These are phyloP conservation scores for Mollisiaceae sp. DNA, from an alignment of 2,329 filamentous ascomycete species.

Conservation along the genomic window DNA sequence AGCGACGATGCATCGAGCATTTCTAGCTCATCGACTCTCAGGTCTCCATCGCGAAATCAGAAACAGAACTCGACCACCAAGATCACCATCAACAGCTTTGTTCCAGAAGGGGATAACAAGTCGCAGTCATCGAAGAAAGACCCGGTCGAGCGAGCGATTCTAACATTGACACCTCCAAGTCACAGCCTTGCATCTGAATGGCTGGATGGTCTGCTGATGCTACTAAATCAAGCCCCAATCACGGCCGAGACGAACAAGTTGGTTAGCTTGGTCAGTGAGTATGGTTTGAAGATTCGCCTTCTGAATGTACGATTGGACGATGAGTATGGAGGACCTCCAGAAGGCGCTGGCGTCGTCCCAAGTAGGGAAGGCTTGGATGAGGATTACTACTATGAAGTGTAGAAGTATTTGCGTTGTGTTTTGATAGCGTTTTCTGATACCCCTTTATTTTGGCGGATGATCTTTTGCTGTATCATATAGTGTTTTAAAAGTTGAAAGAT, in stretches of 20 bases:
- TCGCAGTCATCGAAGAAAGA: slow-evolving; percentile 44
- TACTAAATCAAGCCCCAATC: slow-evolving; percentile 93
- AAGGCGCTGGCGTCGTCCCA: slow-evolving; percentile 71
- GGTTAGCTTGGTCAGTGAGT: slow-evolving; percentile 83
- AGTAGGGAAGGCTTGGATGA: slow-evolving; percentile 86
- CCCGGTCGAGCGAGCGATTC: slow-evolving; percentile 70
- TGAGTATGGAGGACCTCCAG: slow-evolving; percentile 64
- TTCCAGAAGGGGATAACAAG: slow-evolving; percentile 34
- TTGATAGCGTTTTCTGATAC: slow-evolving; percentile 12
- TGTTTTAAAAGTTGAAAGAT: neutral
- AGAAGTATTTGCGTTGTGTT: neutral
- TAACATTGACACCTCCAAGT: slow-evolving; percentile 82
- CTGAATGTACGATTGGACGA: slow-evolving; percentile 90
- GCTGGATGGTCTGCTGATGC: slow-evolving; percentile 93
- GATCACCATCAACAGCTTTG: slow-evolving; percentile 87
- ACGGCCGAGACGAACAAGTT: slow-evolving; percentile 95
- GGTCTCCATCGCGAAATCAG: slow-evolving; percentile 34
- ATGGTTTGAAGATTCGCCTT: slow-evolving; percentile 89
- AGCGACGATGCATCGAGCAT: slow-evolving; percentile 55
- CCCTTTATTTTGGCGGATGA: slow-evolving; percentile 3
- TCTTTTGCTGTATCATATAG: neutral
- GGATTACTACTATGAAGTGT: slow-evolving; percentile 80
- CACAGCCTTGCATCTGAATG: slow-evolving; percentile 91
- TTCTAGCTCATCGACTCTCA: slow-evolving; percentile 48
- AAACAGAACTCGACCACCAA: slow-evolving; percentile 61